Base-by-base conservation (phyloP, 106 monocot genomes). In the Dactylorhiza incarnata region DNA sequence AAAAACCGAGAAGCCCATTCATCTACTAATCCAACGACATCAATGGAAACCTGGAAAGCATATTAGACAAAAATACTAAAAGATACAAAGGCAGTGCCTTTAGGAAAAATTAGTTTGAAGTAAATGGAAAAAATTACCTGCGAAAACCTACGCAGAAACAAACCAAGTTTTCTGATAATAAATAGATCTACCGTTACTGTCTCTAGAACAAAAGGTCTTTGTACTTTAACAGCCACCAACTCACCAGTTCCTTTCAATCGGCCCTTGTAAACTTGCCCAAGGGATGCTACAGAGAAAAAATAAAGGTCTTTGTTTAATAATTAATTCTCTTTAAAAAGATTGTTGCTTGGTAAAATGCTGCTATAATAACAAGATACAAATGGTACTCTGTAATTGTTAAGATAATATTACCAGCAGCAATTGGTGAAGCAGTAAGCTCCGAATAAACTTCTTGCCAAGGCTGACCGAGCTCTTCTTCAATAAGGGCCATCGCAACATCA, bases 211-310 rank as follows among this genome's bases (percentile, higher is more conserved):
- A 88, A 99, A 20, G 99, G 99, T 14, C 99, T 71, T 81, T 99
- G 99, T 48, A 99, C 99, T 88, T 99, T 99, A 53, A 99, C 94
- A 48, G 99, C 99, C 43, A 99, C 99, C 61, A 87, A 82, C 26
- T 99, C 99, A 55, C 94, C 99, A 49, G 88, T 99, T 89, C 88
- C 94, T 86, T 87, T 99, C 52, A 99, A 74, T 20, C 94, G 79
- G 9, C 99, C 99, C 73, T 99, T 99, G 82, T 99, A 99, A 26
- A 99, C 99, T 88, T 99, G 99, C 73, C 99, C 99, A 49, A 99
- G 74, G 3, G 99, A 99, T 77, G 99, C 99, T 99, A 82, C 78
- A 87, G 16, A 47, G n/a, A 6, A 59, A 68, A 63, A 3, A n/a
- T 53, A 20, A 55, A 74, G 11, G 19, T 47, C 37, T 49, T 20